phyloP scores from a whole-genome alignment of 2,329 filamentous ascomycete genomes.

The Penicillium digitatum region DNA sequence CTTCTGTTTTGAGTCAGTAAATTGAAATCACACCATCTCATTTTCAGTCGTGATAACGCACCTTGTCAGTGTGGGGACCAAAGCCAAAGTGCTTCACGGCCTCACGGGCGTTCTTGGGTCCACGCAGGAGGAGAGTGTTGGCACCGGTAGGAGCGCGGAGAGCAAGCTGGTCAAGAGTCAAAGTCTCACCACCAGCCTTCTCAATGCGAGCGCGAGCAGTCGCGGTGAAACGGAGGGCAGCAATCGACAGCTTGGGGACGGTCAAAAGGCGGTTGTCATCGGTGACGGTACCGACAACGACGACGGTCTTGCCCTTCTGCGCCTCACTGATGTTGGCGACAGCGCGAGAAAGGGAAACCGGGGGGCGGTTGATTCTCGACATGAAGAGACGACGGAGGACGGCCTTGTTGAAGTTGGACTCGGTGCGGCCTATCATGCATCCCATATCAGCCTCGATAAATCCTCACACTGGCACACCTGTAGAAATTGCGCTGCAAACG shows the following conservation, averaged over 20 bases:
- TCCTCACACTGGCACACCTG: slow-evolving; percentile 5
- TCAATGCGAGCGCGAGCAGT: slow-evolving; percentile 90
- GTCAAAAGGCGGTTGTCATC: slow-evolving; percentile 93
- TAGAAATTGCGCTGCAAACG: slow-evolving; percentile 6
- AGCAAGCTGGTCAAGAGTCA: slow-evolving; percentile 96
- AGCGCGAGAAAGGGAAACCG: slow-evolving; percentile 91
- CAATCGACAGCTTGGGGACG: slow-evolving; percentile 88
- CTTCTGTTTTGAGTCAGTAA: slow-evolving; percentile 59
- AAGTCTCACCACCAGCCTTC: slow-evolving; percentile 88
- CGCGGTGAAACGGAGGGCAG: slow-evolving; percentile 93
- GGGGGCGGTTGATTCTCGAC: slow-evolving; percentile 97
- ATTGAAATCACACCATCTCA: neutral
- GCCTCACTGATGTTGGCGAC: slow-evolving; percentile 61
- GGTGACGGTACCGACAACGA: slow-evolving; percentile 91
- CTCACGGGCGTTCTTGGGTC: slow-evolving; percentile 97
- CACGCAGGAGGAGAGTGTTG: slow-evolving; percentile 95
- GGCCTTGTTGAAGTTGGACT: slow-evolving; percentile 97
- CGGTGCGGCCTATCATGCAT: slow-evolving; percentile 71
- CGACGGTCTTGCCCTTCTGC: slow-evolving; percentile 70
- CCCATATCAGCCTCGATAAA: slow-evolving; percentile 17
- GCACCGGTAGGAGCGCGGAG: slow-evolving; percentile 89
- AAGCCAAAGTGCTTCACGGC: slow-evolving; percentile 99
- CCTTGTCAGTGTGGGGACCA: slow-evolving; percentile 97
- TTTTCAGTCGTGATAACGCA: slow-evolving; percentile 42
- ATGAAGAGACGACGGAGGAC: slow-evolving; percentile 96